Conservation (phyloP, 1,139 yeast species). For the Pichia sp. region DNA sequence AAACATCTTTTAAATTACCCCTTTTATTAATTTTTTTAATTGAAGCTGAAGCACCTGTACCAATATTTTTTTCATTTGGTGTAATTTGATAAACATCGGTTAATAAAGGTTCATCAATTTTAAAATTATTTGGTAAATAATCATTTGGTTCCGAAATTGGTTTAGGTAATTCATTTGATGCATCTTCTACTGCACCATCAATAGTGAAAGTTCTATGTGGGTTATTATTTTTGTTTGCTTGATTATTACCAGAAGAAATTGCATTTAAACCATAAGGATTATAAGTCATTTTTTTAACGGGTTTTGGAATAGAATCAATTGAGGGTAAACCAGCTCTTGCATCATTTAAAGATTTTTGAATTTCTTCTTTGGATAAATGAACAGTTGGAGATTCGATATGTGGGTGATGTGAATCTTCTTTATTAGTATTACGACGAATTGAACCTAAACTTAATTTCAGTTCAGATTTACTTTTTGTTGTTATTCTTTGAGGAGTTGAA, state of each 20-base stretch:
- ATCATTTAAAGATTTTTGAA: conserved; percentile 11
- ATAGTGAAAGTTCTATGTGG: conserved; percentile 8
- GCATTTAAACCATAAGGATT: conserved; percentile 29
- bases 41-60: conserved; percentile 69
- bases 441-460: neutral
- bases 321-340: conserved; percentile 27
- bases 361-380: conserved; percentile 11
- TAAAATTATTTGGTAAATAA: conserved; percentile 48
- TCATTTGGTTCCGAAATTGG: conserved; percentile 70
- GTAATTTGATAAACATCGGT: conserved; percentile 57
- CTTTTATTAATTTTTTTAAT: conserved; percentile 34
- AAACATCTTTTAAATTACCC: conserved; percentile 28
- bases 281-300: conserved; percentile 23
- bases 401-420: neutral
- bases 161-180: conserved; percentile 44
- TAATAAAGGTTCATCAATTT: conserved; percentile 46
- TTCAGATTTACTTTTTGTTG: neutral
- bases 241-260: conserved; percentile 1
- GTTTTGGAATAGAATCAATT: conserved; percentile 20
- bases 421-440: neutral
- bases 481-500: neutral
- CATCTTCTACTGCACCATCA: conserved; percentile 32
- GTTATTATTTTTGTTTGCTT: neutral
- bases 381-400: neutral
- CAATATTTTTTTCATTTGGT: conserved; percentile 41